phyloP scores from a whole-genome alignment of 2,329 filamentous ascomycete genomes.

The Fusarium virguliforme region DNA sequence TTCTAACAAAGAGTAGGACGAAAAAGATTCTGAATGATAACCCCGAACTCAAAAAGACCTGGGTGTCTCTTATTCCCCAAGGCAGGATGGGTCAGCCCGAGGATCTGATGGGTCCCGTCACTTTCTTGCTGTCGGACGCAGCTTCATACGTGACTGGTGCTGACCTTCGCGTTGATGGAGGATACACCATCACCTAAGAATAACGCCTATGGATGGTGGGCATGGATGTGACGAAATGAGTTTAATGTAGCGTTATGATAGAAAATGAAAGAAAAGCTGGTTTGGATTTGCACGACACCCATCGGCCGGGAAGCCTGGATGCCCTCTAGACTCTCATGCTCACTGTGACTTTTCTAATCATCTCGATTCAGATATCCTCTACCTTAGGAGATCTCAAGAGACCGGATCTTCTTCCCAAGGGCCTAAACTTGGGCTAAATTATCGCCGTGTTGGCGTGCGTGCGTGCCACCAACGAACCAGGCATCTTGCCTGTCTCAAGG shows the following conservation, averaged over 20 bases:
- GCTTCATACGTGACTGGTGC: constrained; percentile 80
- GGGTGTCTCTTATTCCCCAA: constrained; percentile 91
- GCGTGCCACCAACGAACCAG: too few relatives aligned
- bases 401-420: too few relatives aligned
- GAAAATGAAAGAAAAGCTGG: neutral
- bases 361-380: too few relatives aligned
- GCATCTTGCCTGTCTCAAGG: too few relatives aligned
- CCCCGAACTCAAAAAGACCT: constrained; percentile 90
- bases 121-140: constrained; percentile 87
- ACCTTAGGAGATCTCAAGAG: too few relatives aligned
- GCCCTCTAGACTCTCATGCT: too few relatives aligned
- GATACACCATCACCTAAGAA: constrained; percentile 81
- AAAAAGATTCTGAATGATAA: constrained; percentile 97
- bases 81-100: constrained; percentile 94
- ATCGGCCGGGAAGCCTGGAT: too few relatives aligned
- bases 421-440: too few relatives aligned
- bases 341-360: too few relatives aligned
- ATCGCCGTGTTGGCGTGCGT: too few relatives aligned
- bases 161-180: constrained; percentile 86
- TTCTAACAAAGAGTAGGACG: constrained; percentile 68
- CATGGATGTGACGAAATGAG: neutral
- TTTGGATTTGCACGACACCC: too few relatives aligned
- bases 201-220: too few relatives aligned
- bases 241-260: neutral
- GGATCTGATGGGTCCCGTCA: constrained; percentile 93